A percentile compares a stretch with the other conserved stretches of the same genome.
Evolutionary conservation across 208 protist genomes (phyloP).

Genomic region (Vickermania ingenoplastis): DNA sequence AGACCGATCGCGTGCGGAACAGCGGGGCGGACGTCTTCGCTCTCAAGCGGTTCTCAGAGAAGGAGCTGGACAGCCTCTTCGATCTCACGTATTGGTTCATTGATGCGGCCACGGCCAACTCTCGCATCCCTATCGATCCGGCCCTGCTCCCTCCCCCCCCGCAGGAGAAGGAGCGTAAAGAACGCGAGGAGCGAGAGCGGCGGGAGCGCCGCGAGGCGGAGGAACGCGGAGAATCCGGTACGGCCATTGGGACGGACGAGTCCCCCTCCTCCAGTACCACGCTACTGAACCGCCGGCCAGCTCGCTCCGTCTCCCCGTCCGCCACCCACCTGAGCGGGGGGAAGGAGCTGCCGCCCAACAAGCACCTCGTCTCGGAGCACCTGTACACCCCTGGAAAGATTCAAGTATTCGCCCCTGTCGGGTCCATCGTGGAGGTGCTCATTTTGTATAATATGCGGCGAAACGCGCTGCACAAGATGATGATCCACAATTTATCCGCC

Average conservation of each 20-base stretch:
- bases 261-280: not conserved
- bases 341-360: conserved; percentile 2
- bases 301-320: not conserved
- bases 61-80: conserved; percentile 70
- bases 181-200: not conserved
- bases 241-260: not conserved
- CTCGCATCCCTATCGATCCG: conserved; percentile 30
- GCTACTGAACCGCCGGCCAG: not conserved
- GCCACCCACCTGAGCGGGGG: not conserved
- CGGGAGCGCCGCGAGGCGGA: too few species aligned
- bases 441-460: conserved; percentile 27
- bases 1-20: conserved; percentile 1
- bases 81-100: conserved; percentile 68
- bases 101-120: conserved; percentile 67
- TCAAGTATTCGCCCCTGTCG: conserved; percentile 25
- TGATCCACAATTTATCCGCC: not conserved
- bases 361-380: conserved; percentile 4
- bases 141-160: conserved; percentile 6
- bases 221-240: too few species aligned
- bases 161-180: not conserved
- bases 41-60: conserved; percentile 43
- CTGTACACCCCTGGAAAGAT: conserved; percentile 22
- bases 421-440: conserved; percentile 40
- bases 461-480: conserved; percentile 4
- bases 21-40: conserved; percentile 15